These are phyloP conservation scores for Draba incana DNA, from an alignment of 345 rosid species.

Conservation along the genomic window DNA sequence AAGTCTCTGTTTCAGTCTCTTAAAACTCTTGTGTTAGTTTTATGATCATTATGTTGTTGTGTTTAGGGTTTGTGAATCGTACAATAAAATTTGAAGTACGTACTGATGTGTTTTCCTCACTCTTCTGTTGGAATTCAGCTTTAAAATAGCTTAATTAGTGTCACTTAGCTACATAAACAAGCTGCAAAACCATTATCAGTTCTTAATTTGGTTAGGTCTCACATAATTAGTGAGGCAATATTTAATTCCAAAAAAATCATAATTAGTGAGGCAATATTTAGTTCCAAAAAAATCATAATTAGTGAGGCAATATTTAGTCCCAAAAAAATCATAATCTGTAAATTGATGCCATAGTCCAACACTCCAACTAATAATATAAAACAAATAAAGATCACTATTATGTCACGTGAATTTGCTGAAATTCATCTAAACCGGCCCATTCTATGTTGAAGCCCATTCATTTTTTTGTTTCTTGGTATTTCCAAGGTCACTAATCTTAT, in stretches of 20 bases:
- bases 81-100: conserved; percentile 30
- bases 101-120: conserved; percentile 1
- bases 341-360: too few species aligned
- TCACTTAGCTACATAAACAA: not conserved
- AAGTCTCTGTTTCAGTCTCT: conserved; percentile 20
- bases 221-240: too few species aligned
- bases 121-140: conserved; percentile 13
- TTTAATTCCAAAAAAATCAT: too few species aligned
- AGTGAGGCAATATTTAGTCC: too few species aligned
- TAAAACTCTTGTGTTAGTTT: conserved; percentile 19
- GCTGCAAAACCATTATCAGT: not conserved
- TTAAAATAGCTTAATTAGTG: not conserved
- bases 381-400: too few species aligned
- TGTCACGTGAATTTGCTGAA: too few species aligned
- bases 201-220: not conserved
- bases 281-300: too few species aligned
- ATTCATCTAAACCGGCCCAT: conserved; percentile 2
- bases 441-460: not conserved
- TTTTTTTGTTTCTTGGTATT: too few species aligned
- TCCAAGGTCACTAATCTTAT: too few species aligned
- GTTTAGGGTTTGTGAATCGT: conserved; percentile 37
- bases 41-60: conserved; percentile 4
- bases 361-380: too few species aligned
- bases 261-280: too few species aligned
- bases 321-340: too few species aligned